Evolutionary conservation across 257 asterid species (phyloP), one percentile per base, ranked within the genome.

Genomic region (Rubia yunnanensis): DNA sequence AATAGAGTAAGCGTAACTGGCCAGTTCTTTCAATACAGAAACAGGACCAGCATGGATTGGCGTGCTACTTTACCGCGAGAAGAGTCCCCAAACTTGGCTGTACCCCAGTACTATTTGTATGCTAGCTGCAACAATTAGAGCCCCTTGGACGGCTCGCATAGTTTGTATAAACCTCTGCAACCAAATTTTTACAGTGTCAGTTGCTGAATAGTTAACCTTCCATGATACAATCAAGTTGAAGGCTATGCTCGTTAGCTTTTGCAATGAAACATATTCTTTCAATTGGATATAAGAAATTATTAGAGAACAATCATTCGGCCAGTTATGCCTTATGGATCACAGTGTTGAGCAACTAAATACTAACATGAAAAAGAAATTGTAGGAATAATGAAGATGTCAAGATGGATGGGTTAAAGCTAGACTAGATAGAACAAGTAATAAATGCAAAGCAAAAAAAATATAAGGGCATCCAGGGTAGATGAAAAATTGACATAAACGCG

Each of bases 141-240:
- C 95, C 72, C 99, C 99, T 86, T 92, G 99, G 78, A 86, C 82
- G 68, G 99, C 99, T 81, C 95, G 86, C 99, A 92, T 92, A 24
- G 95, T 80, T 26, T 89, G 92, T 39, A 84, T 75, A 70, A 92
- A 92, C 80, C 99, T 83, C 99, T 92, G 79, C 28, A 10, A 15
- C 59, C 56, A 63, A 50, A 62, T 5, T 35, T 34, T 8, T 27
- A 10, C 0, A 63, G 15, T 10, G 18, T 27, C 11, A 13, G 14
- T 48, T 44, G 10, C 39, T 17, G 28, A 66, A 36, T 52, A 31
- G n/a, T 34, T 6, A 10, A 35, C 27, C 35, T 23, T 35, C 18
- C 38, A 13, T 23, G 24, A 24, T 41, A n/a, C 23, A 3, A 10
- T 58, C 22, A 44, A 17, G 22, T 5, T 55, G 7, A 67, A 27